These are phyloP conservation scores for Vinca major DNA, from an alignment of 305 asterid genomes.

Conservation along the genomic window DNA sequence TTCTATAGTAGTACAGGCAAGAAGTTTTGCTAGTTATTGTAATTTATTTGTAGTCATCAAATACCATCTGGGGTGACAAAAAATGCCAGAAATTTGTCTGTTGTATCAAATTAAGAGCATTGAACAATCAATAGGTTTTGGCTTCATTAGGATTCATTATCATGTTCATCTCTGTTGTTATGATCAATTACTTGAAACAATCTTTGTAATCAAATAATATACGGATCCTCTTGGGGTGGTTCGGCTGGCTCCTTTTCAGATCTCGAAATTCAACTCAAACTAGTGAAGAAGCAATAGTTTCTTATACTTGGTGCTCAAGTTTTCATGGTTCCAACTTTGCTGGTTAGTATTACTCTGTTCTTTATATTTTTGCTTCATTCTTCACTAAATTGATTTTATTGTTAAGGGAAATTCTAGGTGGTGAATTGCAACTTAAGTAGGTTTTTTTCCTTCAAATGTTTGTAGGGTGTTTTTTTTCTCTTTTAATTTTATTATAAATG, in stretches of 20 bases:
- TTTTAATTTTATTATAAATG: too few species aligned
- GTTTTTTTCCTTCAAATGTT: background rate
- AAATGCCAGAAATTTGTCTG: background rate
- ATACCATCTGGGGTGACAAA: background rate
- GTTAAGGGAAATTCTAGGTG: background rate
- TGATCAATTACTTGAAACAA: background rate
- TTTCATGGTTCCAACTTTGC: background rate
- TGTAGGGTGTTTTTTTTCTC: too few species aligned
- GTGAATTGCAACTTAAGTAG: background rate
- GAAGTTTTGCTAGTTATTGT: conserved; percentile 3
- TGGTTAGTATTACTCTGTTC: background rate
- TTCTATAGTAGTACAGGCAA: conserved; percentile 7
- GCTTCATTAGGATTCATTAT: too few species aligned
- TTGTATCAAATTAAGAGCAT: conserved; percentile 7
- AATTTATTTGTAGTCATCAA: conserved; percentile 3
- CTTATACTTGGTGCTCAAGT: background rate
- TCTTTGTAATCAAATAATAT: background rate
- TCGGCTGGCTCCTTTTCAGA: background rate
- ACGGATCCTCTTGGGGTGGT: background rate
- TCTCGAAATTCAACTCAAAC: background rate
- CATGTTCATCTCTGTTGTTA: background rate
- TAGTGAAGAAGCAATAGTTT: background rate
- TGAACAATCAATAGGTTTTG: background rate
- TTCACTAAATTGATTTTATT: background rate
- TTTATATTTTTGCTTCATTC: background rate